Base-by-base conservation (phyloP, 1,139 yeast species). In the Scheffersomyces lignicola region DNA sequence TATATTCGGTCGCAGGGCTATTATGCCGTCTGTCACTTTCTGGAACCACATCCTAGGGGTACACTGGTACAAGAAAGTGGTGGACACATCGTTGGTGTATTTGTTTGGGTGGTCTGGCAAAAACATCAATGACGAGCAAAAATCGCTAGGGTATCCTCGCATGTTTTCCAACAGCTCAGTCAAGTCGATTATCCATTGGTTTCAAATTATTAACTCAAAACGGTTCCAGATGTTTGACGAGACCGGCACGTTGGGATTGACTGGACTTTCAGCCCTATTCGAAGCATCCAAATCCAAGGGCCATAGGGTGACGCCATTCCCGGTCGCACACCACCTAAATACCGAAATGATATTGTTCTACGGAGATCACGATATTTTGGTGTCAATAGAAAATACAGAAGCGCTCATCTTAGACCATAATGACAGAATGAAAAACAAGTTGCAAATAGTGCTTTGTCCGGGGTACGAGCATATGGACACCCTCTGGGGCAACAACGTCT, bases 271-370 rank as follows among this genome's bases (percentile, higher is more conserved):
- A 2, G 58, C 60, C 7, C 56, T 41, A 36, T 65, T 47, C 42
- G 58, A 32, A 2, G 34, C 37, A 7, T 53, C 52, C 39, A 52
- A 47, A 29, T 32, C 35, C 12, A 68, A 63, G 20, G 49, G 54
- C 2, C 56, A 78, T 49, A 62, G 75, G 39, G 84, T 78, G 4
- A 80, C 87, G 1, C 80, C 83, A 3, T 78, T 70, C 39, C 76
- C 77, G 3, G 24, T 69, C 62, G 43, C 73, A 65, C 39, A 66
- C 40, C 73, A 71, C 25, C 58, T 71, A 13, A 54, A 67, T 32
- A 56, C 69, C n/a, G 72, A 71, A 0, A 65, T 69, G 62, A 36
- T 67, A 9, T 48, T 69, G 33, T 59, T 66, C 21, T 69, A 64
- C 42, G 64, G 75, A 41, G 58, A 72, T 66, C 33, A 62, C 50